These are phyloP conservation scores for Cryptococcus wingfieldii DNA, from an alignment of 1,284 basidiomycete species.

Conservation along the genomic window DNA sequence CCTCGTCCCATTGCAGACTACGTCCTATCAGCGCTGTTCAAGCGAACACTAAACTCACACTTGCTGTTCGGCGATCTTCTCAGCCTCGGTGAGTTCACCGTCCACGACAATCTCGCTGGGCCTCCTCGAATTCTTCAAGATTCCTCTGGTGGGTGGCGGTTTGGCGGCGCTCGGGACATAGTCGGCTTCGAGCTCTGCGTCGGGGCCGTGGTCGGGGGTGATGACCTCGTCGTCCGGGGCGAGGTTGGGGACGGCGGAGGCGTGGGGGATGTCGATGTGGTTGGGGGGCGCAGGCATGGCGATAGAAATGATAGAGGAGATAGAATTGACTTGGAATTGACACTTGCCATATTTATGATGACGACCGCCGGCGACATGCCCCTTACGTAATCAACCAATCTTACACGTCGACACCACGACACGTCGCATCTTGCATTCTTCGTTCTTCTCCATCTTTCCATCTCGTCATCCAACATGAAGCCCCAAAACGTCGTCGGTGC, in stretches of 20 bases:
- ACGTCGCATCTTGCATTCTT: neutral
- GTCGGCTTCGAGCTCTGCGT: neutral
- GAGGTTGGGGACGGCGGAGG: neutral
- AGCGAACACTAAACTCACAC: constrained; percentile 1
- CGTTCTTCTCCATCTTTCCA: neutral
- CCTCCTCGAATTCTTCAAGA: constrained; percentile 42
- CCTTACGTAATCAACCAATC: constrained; percentile 2
- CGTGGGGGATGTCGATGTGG: constrained; percentile 37
- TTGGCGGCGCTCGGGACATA: constrained; percentile 21
- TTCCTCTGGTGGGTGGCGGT: constrained; percentile 39
- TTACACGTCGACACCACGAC: constrained; percentile 14
- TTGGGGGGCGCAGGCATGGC: constrained; percentile 28
- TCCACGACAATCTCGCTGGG: constrained; percentile 11
- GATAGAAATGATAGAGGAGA: neutral
- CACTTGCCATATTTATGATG: neutral
- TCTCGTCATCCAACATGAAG: constrained; percentile 29
- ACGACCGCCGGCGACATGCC: neutral
- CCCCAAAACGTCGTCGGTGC: constrained; percentile 42
- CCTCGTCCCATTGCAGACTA: constrained; percentile 84
- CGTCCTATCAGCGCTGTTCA: neutral
- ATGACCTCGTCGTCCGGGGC: constrained; percentile 10
- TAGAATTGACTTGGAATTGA: neutral
- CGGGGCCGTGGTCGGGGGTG: constrained; percentile 1
- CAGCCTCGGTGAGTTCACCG: constrained; percentile 7
- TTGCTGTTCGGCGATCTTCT: constrained; percentile 18